A percentile compares a stretch with the other conserved stretches of the same genome.
phyloP scores from a whole-genome alignment of 108 stramenopile species.

The Aurantiochytrium sp. region DNA sequence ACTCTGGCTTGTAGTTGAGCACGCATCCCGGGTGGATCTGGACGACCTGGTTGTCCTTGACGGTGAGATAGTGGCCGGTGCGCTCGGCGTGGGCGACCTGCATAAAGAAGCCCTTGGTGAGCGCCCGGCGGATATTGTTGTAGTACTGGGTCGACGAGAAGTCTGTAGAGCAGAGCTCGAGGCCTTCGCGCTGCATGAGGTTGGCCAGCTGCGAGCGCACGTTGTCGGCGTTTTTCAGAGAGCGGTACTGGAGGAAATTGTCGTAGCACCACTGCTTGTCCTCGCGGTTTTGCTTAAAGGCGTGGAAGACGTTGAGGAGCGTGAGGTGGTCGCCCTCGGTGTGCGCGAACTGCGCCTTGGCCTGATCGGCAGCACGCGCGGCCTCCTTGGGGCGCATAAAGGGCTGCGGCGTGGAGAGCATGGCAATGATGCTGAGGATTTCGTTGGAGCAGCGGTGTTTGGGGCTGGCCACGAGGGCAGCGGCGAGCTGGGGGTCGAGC shows the following conservation, averaged over 20 bases:
- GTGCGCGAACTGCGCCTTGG: conserved; percentile 95
- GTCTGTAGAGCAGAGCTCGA: conserved; percentile 78
- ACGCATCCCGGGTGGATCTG: conserved; percentile 87
- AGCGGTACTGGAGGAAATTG: conserved; percentile 86
- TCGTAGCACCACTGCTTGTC: conserved; percentile 95
- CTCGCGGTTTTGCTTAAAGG: conserved; percentile 77
- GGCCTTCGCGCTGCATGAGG: conserved; percentile 56
- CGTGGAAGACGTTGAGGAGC: conserved; percentile 86
- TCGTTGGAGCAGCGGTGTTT: conserved; percentile 94
- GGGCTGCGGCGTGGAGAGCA: conserved; percentile 88
- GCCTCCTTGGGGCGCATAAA: conserved; percentile 91
- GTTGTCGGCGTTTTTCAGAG: conserved; percentile 41
- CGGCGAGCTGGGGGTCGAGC: conserved; percentile 77
- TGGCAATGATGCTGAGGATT: conserved; percentile 88
- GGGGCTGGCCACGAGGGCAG: conserved; percentile 84
- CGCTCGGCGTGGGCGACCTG: conserved; percentile 89
- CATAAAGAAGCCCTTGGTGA: conserved; percentile 87
- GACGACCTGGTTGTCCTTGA: conserved; percentile 97
- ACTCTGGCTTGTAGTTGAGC: conserved; percentile 82
- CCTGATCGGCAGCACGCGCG: conserved; percentile 91
- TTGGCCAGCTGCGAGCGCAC: conserved; percentile 39
- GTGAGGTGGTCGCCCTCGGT: conserved; percentile 93
- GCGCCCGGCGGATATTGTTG: conserved; percentile 78
- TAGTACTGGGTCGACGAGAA: conserved; percentile 76
- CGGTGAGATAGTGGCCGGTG: conserved; percentile 87